Base-by-base conservation (phyloP, 352 stramenopile species). In the Globisporangium radiosum region DNA sequence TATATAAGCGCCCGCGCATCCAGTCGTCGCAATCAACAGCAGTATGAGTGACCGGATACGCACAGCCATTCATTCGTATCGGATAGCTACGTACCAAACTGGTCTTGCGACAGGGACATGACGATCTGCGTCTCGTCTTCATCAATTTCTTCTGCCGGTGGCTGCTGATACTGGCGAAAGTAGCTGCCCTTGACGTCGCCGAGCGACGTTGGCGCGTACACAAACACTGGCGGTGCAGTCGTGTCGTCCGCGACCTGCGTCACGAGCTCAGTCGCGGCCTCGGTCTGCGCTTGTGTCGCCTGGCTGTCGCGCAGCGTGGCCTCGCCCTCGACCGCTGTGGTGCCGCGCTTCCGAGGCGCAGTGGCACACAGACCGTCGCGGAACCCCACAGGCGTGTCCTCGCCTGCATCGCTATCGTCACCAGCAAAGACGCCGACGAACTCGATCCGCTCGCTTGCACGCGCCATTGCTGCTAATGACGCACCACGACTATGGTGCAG, bases 81-180 rank as follows among this genome's bases (percentile, higher is more conserved):
- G 42, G 4, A 47, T 47, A 14, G 42, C 42, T 36, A n/a, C 48
- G 48, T 25, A 79, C 71, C 68, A 25, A 79, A 68, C 44, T 72
- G 73, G 15, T 87, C 78, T 58, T 89, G 71, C 0, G 78, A 90
- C 37, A 85, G 64, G 53, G 80, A 85, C 75, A 90, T 90, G 45
- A 79, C 52, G 60, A 92, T 92, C 71, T 92, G 83, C 47, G 83
- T 92, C 71, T 90, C 83, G 37, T 92, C 80, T 58, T 90, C 83
- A 48, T 92, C 82, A 11, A 85, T 69, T 14, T 82, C 73, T 5
- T 81, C 72, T 4, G 62, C 44, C 25, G 50, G 47, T 2, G 47
- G 54, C n/a, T 78, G 60, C 54, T 48, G 44, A 2, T 43, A 17
- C 10, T 70, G 56, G 15, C 57, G 49, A 44, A 51, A n/a, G 68